Percentiles rank a stretch among this genome's conserved stretches.
Evolutionary conservation across 257 asterid species (phyloP).

Genomic region (Voacanga thouarsii): DNA sequence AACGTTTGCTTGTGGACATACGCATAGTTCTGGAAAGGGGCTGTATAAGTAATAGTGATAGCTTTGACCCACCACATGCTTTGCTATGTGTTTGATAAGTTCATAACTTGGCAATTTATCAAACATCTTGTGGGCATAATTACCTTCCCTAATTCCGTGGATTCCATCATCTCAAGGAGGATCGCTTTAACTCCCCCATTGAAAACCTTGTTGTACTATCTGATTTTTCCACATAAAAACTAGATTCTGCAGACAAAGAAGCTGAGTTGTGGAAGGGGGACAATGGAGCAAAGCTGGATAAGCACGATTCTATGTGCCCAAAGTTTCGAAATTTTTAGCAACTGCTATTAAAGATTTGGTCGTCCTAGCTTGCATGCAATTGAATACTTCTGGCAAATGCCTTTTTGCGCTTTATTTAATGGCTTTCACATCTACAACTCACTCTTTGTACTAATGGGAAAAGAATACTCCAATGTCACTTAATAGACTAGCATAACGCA

Average conservation of each 20-base stretch:
- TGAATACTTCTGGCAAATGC: constrained; percentile 15
- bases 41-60: not conserved
- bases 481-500: not conserved
- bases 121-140: constrained; percentile 2
- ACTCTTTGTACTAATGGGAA: not conserved
- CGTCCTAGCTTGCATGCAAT: not conserved
- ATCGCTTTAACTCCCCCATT: not conserved
- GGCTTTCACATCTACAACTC: constrained; percentile 9
- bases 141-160: not conserved
- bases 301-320: constrained; percentile 10
- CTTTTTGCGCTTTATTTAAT: not conserved
- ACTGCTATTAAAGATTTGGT: constrained; percentile 1
- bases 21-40: not conserved
- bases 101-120: not conserved
- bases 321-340: not conserved
- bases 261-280: not conserved
- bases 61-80: constrained; percentile 17
- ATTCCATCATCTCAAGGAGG: not conserved
- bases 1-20: constrained; percentile 8
- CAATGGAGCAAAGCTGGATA: constrained; percentile 10
- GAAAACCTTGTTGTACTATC: not conserved
- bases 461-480: not conserved
- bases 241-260: not conserved
- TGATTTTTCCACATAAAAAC: not conserved
- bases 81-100: no score